Conservation (phyloP, 257 asterid genomes). For the Jacaranda copaia region DNA sequence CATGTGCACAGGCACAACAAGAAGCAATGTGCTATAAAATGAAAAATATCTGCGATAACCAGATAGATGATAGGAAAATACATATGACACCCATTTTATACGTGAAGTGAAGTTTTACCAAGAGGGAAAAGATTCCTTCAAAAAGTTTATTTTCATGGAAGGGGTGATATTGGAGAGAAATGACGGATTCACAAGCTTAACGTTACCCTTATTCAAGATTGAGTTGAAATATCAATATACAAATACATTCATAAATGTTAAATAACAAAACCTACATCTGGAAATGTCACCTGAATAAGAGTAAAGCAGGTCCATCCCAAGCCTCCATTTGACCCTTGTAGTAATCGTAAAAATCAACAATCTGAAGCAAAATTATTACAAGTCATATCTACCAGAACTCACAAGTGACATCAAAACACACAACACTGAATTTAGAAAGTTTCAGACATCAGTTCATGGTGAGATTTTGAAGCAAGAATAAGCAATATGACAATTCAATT, state of each 20-base stretch:
- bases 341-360: conserved; percentile 90
- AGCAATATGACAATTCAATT: background rate
- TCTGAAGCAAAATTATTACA: conserved; percentile 54
- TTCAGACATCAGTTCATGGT: conserved; percentile 13
- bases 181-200: conserved; percentile 35
- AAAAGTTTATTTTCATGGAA: background rate
- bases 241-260: conserved; percentile 24
- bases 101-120: conserved; percentile 2
- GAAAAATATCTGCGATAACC: conserved; percentile 16
- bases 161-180: background rate
- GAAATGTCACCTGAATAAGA: conserved; percentile 85
- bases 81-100: conserved; percentile 20
- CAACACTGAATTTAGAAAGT: conserved; percentile 7
- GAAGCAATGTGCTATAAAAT: conserved; percentile 24
- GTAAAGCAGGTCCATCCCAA: conserved; percentile 99
- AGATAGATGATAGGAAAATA: conserved; percentile 6
- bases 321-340: conserved; percentile 99
- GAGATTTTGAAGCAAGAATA: conserved; percentile 19
- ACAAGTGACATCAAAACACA: conserved; percentile 6
- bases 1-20: conserved; percentile 22
- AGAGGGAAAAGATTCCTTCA: background rate
- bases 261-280: conserved; percentile 37
- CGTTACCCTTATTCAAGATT: conserved; percentile 4
- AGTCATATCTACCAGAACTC: conserved; percentile 36
- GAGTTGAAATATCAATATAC: conserved; percentile 21